Evolutionary conservation across 257 asterid genomes (phyloP).

Genomic region (Ligustrum vulgare): DNA sequence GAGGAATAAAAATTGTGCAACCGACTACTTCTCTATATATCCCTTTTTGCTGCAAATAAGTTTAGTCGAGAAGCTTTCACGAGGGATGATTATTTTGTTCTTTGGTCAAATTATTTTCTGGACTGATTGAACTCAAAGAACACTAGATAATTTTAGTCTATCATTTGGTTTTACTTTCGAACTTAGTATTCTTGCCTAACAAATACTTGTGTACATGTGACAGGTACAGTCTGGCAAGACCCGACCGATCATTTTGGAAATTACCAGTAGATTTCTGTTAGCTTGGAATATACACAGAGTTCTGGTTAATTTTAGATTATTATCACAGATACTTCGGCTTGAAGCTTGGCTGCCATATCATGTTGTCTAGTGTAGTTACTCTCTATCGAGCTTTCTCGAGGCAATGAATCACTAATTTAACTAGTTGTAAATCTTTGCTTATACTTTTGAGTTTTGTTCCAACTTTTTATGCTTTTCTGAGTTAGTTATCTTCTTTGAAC

Average conservation of each 20-base stretch:
- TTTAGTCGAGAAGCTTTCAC: no score
- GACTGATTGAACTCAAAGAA: no score
- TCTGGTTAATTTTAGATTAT: background rate
- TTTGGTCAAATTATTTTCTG: no score
- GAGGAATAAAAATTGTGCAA: no score
- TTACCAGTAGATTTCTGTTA: constrained; percentile 4
- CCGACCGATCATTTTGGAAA: background rate
- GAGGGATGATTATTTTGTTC: no score
- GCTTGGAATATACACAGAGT: background rate
- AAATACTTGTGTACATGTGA: background rate
- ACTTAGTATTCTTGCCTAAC: background rate
- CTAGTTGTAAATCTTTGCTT: background rate
- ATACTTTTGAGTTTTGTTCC: background rate
- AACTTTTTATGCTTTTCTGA: no score
- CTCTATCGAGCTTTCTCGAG: background rate
- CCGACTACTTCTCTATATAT: no score
- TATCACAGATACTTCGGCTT: background rate
- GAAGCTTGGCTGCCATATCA: background rate
- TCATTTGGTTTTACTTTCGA: background rate
- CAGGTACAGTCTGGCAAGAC: background rate
- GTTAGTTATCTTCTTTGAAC: background rate
- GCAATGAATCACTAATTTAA: background rate
- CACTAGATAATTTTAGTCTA: background rate
- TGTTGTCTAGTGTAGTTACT: background rate
- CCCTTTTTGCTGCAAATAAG: no score